Evolutionary conservation across 2,329 filamentous ascomycete species (phyloP), one percentile per base, ranked within the genome.

Genomic region (Ophiocordyceps unilateralis): DNA sequence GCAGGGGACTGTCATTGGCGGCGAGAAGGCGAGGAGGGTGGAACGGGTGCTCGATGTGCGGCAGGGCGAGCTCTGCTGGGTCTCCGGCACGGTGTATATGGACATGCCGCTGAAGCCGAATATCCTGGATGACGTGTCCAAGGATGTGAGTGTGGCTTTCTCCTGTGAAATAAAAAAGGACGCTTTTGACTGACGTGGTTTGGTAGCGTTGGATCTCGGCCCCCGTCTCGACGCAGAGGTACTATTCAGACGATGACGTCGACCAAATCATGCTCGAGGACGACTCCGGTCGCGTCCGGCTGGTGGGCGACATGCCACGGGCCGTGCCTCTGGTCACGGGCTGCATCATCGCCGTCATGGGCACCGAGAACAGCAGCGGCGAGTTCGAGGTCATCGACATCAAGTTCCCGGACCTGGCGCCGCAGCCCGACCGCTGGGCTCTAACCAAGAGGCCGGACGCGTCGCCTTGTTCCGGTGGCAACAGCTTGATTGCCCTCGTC

Each of bases 61-160:
- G 47, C 91, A 96, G 65, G 91, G 91, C 48, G 80, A 95, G 64
- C 68, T 96, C 30, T 96, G 89, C 65, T 98, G 89, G 87, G 83
- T 98, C 15, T 73, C 81, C 0, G 91, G 93, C 15, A 98, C 91
- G 0, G 78, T 96, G 26, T 98, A 93, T 60, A 93, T 96, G 82
- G 86, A 96, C 49, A 88, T 98, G 85, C 76, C 83, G 2, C 62
- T 95, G 54, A 98, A 98, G 65, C 91, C 93, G 1, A 93, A 93
- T 56, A 89, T 98, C 58, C 66, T 98, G 28, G 88, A 95, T 46
- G 91, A 98, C 53, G 83, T 98, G 37, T 82, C 84, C 36, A 93
- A 93, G 62, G 89, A 95, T 61, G 84, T 88, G 64, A 49, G 74
- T 30, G 3, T 15, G 30, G 12, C 38, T 40, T 22, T 14, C 23